A percentile compares a stretch with the other conserved stretches of the same genome.
phyloP scores from a whole-genome alignment of 306 rosid genomes.

The Echinosophora koreensis region DNA sequence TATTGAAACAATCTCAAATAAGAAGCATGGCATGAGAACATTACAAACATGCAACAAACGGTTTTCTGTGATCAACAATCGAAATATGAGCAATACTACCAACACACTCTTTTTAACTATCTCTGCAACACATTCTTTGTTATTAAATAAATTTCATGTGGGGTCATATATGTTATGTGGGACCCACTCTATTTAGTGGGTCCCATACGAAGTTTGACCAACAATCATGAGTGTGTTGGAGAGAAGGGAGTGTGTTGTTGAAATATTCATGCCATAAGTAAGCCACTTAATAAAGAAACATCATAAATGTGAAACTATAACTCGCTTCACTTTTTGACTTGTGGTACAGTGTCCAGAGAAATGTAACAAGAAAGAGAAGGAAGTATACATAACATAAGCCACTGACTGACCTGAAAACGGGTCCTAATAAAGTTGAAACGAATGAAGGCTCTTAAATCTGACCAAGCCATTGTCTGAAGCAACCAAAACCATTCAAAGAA shows the following conservation, averaged over 20 bases:
- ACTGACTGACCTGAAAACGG: constrained; percentile 68
- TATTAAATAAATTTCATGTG: no score
- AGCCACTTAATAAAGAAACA: background rate
- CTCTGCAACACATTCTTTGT: no score
- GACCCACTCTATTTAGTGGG: no score
- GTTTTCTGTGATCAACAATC: background rate
- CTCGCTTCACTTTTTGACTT: background rate
- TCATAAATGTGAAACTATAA: background rate
- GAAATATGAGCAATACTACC: background rate
- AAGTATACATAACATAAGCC: constrained; percentile 26
- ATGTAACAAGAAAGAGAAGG: no score
- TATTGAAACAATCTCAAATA: background rate
- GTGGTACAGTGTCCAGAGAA: background rate
- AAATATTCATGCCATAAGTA: no score
- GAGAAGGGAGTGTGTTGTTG: no score
- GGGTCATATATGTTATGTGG: no score
- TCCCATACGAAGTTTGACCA: no score
- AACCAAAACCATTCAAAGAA: constrained; percentile 32
- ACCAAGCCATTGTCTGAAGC: constrained; percentile 61
- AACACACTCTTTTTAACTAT: no score
- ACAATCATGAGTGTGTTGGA: no score
- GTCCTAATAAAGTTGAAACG: constrained; percentile 51
- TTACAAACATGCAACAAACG: constrained; percentile 9
- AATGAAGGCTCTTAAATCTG: constrained; percentile 63
- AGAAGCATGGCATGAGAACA: constrained; percentile 17